These are phyloP conservation scores for Aspergillus olivimuriae DNA, from an alignment of 495 filamentous ascomycete genomes.

Conservation along the genomic window DNA sequence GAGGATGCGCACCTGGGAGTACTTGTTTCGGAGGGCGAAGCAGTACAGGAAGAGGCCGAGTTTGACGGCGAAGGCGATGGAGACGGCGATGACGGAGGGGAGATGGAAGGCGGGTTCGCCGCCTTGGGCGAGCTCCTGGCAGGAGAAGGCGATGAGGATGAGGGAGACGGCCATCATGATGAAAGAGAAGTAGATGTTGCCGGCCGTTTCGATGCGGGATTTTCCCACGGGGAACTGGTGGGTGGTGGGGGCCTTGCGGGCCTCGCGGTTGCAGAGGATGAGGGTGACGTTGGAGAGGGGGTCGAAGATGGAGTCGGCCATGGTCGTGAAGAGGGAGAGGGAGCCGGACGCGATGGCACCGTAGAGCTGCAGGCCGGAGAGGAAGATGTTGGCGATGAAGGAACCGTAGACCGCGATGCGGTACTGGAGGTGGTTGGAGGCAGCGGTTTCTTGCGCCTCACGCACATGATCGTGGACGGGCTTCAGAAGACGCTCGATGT, in stretches of 20 bases:
- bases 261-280: slow-evolving; percentile 79
- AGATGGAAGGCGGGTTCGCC: slow-evolving; percentile 60
- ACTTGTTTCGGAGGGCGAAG: slow-evolving; percentile 79
- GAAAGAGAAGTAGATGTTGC: slow-evolving; percentile 96
- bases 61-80: slow-evolving; percentile 77
- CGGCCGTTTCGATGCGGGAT: slow-evolving; percentile 88
- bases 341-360: slow-evolving; percentile 82
- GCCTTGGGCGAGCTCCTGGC: slow-evolving; percentile 53
- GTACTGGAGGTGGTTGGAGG: slow-evolving; percentile 73
- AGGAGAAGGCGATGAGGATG: slow-evolving; percentile 83
- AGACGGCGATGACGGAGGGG: slow-evolving; percentile 79
- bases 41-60: slow-evolving; percentile 82
- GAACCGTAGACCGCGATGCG: slow-evolving; percentile 87
- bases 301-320: slow-evolving; percentile 96
- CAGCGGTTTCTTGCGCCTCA: slow-evolving; percentile 69
- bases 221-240: slow-evolving; percentile 88
- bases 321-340: slow-evolving; percentile 92
- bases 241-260: slow-evolving; percentile 78
- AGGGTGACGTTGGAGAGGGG: slow-evolving; percentile 88
- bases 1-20: slow-evolving; percentile 84
- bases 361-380: slow-evolving; percentile 80
- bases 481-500: slow-evolving; percentile 84
- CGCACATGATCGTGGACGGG: slow-evolving; percentile 84
- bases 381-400: slow-evolving; percentile 72
- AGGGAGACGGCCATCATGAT: slow-evolving; percentile 88